phyloP scores from a whole-genome alignment of 352 stramenopile species.

The Globisporangium spinosum region DNA sequence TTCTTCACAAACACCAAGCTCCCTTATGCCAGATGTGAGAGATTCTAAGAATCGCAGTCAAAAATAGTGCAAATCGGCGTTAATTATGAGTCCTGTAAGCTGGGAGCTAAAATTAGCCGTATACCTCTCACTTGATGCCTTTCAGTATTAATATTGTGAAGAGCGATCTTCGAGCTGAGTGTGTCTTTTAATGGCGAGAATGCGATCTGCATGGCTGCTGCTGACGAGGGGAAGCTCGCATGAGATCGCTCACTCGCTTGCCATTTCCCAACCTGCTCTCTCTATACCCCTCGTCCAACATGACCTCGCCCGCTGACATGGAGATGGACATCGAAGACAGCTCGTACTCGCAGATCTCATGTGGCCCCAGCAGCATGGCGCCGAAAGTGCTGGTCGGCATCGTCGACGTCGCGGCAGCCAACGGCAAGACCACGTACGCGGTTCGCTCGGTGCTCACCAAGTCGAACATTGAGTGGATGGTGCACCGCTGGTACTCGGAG shows the following conservation, averaged over 20 bases:
- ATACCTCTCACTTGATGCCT: neutral
- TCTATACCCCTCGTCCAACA: too few relatives aligned
- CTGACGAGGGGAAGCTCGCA: neutral
- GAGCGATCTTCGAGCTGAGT: neutral
- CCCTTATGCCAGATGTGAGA: too few relatives aligned
- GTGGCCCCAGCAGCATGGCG: slow-evolving; percentile 36
- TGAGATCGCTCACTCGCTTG: neutral
- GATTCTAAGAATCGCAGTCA: neutral
- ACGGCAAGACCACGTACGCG: slow-evolving; percentile 40
- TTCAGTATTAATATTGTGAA: neutral
- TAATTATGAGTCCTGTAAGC: neutral
- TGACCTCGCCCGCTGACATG: neutral
- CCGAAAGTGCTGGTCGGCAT: slow-evolving; percentile 53
- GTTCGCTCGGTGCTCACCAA: slow-evolving; percentile 38
- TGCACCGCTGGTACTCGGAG: slow-evolving; percentile 69
- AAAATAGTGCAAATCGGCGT: neutral
- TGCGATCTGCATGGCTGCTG: neutral
- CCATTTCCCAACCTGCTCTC: neutral
- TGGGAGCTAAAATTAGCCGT: neutral
- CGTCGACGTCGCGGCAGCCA: slow-evolving; percentile 17
- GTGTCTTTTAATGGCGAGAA: neutral
- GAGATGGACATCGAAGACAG: slow-evolving; percentile 17
- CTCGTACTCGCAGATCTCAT: slow-evolving; percentile 51
- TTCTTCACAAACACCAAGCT: too few relatives aligned
- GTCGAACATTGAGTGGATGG: slow-evolving; percentile 48